Base-by-base conservation (phyloP, 2,329 filamentous ascomycete genomes). In the Penicillium sp. region DNA sequence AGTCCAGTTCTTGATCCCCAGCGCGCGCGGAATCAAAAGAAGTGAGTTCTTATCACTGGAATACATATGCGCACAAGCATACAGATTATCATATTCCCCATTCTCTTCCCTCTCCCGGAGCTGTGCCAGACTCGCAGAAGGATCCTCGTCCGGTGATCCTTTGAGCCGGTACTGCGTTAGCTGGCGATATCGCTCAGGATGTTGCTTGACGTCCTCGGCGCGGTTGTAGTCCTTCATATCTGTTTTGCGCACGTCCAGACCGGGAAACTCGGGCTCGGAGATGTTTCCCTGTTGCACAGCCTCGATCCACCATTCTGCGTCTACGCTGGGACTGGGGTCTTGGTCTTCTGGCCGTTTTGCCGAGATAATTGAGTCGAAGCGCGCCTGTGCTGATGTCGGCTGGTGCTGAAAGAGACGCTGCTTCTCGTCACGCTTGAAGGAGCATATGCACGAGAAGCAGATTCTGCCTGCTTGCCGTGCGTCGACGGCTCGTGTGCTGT, bases 1-100 rank as follows among this genome's bases (percentile, higher is more conserved):
- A 0, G 66, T 70, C 57, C 72, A 76, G 7, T 67, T 59, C 37
- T 74, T 68, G 24, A 78, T 68, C 0, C 76, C 76, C n/a, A 81
- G 65, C 16, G 81, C 77, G 22, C 80, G 80, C 2, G 79, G 74
- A 2, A 83, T 76, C 43, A 83, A 68, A 66, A 80, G 79, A 13
- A 84, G 69, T 18, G 79, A 80, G 55, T 85, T 85, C 24, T 79
- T 77, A 61, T 85, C 83, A 34, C 79, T 81, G 0, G 82, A 79
- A 62, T 83, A 85, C 42, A 84, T 71, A 66, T 85, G 83, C 3
- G 81, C 82, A 61, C 80, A 82, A 1, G 81, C 78, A 60, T 85
- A 82, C 18, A 85, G 67, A 60, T 85, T 85, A 32, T 81, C 76
- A 48, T 67, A 73, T 58, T 66, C 72, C 56, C 65, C 76, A 14